Conservation (phyloP, 768 basidiomycete genomes). For the Boletus tomentosulus region DNA sequence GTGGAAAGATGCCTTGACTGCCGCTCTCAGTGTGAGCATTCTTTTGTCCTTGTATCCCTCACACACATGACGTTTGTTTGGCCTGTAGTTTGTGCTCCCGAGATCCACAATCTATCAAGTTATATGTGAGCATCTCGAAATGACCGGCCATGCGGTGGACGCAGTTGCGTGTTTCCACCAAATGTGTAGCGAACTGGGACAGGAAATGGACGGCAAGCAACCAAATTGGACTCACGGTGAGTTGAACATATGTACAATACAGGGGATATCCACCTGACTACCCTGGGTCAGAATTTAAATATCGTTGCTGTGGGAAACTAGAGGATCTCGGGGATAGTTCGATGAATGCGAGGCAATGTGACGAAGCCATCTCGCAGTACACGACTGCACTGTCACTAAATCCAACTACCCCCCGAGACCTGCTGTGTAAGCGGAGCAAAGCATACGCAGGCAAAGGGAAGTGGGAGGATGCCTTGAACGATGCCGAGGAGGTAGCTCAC, state of each 20-base stretch:
- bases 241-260: not conserved
- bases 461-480: constrained; percentile 1
- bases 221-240: constrained; percentile 1
- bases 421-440: not conserved
- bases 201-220: not conserved
- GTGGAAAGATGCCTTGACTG: constrained; percentile 5
- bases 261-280: not conserved
- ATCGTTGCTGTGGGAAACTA: not conserved
- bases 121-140: not conserved
- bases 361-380: not conserved
- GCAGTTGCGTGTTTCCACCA: not conserved
- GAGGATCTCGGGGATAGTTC: not conserved
- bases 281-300: not conserved
- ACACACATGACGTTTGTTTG: not conserved
- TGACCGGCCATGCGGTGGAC: not conserved
- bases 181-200: not conserved
- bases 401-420: not conserved
- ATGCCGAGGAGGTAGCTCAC: not conserved
- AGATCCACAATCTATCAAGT: not conserved
- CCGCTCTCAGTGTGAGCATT: not conserved
- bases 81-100: not conserved
- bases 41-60: not conserved
- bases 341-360: not conserved
- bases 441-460: not conserved
- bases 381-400: not conserved